phyloP scores from a whole-genome alignment of 2,329 filamentous ascomycete genomes.

The Fusarium sulawesiense region DNA sequence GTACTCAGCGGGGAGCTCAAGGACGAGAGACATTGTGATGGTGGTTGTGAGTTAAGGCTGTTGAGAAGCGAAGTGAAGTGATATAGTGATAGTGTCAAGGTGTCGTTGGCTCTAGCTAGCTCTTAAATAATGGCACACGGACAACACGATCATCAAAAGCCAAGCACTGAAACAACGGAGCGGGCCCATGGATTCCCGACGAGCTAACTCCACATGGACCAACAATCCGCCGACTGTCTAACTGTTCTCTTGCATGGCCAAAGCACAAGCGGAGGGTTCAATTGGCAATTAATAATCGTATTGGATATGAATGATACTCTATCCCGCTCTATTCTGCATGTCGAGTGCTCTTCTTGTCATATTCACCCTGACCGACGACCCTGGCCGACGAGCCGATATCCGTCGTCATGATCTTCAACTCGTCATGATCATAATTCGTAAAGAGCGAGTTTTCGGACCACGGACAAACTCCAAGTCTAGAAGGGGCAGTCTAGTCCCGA shows the following conservation, averaged over 20 bases:
- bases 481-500: slow-evolving; percentile 22
- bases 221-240: slow-evolving; percentile 11
- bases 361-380: background rate
- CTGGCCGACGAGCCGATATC: slow-evolving; percentile 16
- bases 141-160: background rate
- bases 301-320: background rate
- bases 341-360: background rate
- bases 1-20: slow-evolving; percentile 62
- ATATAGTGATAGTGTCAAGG: slow-evolving; percentile 5
- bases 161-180: slow-evolving; percentile 27
- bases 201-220: slow-evolving; percentile 26
- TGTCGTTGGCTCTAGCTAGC: slow-evolving; percentile 5
- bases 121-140: slow-evolving; percentile 27
- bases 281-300: background rate
- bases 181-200: slow-evolving; percentile 16
- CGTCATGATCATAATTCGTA: background rate
- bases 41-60: no score
- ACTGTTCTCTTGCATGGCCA: background rate
- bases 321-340: background rate
- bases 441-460: slow-evolving; percentile 18
- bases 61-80: background rate
- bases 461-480: slow-evolving; percentile 1
- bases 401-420: background rate
- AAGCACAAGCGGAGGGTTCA: slow-evolving; percentile 1
- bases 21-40: slow-evolving; percentile 52